These are phyloP conservation scores for Schizochytrium sp. DNA, from an alignment of 108 stramenopile species.

Conservation along the genomic window DNA sequence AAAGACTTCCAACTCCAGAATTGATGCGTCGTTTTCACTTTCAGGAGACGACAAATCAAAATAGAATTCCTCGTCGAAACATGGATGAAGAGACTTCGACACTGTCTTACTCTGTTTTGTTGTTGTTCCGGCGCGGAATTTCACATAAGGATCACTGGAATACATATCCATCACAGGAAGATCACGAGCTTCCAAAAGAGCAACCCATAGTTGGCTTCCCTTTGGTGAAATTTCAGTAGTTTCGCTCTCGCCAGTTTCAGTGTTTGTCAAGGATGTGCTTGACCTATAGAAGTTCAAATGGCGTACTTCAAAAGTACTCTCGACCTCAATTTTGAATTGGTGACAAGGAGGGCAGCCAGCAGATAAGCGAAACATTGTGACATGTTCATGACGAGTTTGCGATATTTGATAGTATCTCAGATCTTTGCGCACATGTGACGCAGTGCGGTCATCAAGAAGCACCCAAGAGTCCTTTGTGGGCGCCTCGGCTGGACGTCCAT, in stretches of 20 bases:
- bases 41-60: neutral
- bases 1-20: neutral
- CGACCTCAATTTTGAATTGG: neutral
- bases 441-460: slow-evolving; percentile 6
- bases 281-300: slow-evolving; percentile 16
- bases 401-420: neutral
- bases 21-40: too few species aligned
- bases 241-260: neutral
- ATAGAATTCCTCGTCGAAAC: slow-evolving; percentile 40
- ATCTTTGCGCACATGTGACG: neutral
- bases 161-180: slow-evolving; percentile 55
- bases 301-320: neutral
- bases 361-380: neutral
- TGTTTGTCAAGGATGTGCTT: neutral
- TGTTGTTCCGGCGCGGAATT: neutral
- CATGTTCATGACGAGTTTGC: neutral
- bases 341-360: neutral
- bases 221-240: too few species aligned
- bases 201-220: slow-evolving; percentile 18
- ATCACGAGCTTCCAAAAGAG: slow-evolving; percentile 12
- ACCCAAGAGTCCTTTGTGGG: neutral
- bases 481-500: neutral
- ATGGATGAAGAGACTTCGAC: slow-evolving; percentile 26
- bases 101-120: neutral
- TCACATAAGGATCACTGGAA: slow-evolving; percentile 57